A percentile compares a stretch with the other conserved stretches of the same genome.
phyloP scores from a whole-genome alignment of 306 rosid species.

The Nissolia schottii region DNA sequence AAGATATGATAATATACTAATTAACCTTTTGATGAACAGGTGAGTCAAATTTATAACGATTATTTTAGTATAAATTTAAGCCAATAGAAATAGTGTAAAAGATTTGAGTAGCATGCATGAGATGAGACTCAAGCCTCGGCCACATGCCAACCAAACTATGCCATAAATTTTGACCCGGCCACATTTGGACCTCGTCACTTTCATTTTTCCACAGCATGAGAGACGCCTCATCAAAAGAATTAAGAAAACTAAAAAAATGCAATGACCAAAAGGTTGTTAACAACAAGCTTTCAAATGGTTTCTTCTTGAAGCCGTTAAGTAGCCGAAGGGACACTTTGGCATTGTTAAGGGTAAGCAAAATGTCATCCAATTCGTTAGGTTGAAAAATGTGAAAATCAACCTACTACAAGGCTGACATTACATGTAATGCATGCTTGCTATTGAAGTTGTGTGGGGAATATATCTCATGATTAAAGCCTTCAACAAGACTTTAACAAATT shows the following conservation, averaged over 20 bases:
- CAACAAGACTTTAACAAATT: conserved; percentile 35
- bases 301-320: conserved; percentile 35
- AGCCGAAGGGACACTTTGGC: neutral
- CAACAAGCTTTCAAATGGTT: conserved; percentile 33
- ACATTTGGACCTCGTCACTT: conserved; percentile 14
- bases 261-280: conserved; percentile 28
- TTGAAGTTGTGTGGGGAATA: conserved; percentile 51
- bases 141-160: too few relatives aligned
- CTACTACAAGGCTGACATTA: conserved; percentile 29
- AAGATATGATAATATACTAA: too few relatives aligned
- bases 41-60: too few relatives aligned
- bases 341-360: conserved; percentile 50
- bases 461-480: conserved; percentile 9
- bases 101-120: too few relatives aligned
- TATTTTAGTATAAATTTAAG: too few relatives aligned
- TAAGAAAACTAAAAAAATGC: neutral
- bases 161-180: neutral
- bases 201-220: conserved; percentile 24
- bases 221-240: neutral
- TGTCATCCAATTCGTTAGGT: conserved; percentile 73
- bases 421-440: conserved; percentile 57
- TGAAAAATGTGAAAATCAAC: conserved; percentile 43
- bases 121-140: too few relatives aligned
- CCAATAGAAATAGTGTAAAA: too few relatives aligned
- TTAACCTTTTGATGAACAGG: too few relatives aligned